Base-by-base conservation (phyloP, 352 stramenopile species). In the Hyaloperonospora arabidopsidis region DNA sequence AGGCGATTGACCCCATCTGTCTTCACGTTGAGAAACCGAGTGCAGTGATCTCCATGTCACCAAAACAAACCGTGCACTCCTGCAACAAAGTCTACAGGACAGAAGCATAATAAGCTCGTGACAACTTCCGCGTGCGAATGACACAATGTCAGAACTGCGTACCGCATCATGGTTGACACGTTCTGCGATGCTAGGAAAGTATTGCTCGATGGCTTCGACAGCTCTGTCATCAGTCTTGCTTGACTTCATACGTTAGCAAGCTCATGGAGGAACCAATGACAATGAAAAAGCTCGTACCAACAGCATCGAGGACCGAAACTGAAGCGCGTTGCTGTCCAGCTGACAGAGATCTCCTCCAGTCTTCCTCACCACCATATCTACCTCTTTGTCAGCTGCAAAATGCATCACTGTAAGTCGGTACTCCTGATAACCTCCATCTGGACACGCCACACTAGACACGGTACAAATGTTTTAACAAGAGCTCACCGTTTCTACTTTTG, bases 391-490 rank as follows among this genome's bases (percentile, higher is more conserved):
- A 28, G 50, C 39, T 29, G 66, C 61, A 63, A 85, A 88, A 52
- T 84, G 67, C 39, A 84, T 63, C 21, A 88, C 55, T 40, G 72
- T 84, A 40, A 88, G 50, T 5, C 62, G 52, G 63, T 75, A 88
- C 52, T 82, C 71, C 57, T 81, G 68, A 59, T 84, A 87, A 6
- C 77, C 77, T 59, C 77, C 77, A 59, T 87, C 70, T 1, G 75
- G 73, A 68, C 77, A 87, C 22, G 64, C 65, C 47, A 83, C 60
- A 53, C 72, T 81, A 49, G 17, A 60, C 13, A 45, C 18, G 32
- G 45, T 15, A 1, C 12, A 44, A 21, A 41, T 11, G 5, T n/a
- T 29, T 39, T 28, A 23, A 5, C 28, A 35, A 18, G n/a, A 4
- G n/a, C n/a, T 18, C 35, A 41, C 13, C 7, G 0, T n/a, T 13